These are phyloP conservation scores for Fennellomyces sp. DNA, from an alignment of 371 early-diverging fungal species.

Conservation along the genomic window DNA sequence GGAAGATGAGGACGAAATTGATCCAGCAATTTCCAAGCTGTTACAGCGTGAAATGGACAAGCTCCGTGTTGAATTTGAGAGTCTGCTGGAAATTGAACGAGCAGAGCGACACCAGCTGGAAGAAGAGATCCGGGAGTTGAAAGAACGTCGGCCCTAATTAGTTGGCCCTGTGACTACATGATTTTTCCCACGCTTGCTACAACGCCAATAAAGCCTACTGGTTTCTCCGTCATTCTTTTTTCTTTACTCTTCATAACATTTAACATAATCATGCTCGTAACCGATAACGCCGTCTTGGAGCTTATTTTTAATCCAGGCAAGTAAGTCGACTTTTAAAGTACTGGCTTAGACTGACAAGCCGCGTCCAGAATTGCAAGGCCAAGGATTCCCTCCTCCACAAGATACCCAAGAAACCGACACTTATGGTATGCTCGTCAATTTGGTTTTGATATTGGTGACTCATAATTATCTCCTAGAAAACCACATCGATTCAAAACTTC, in stretches of 20 bases:
- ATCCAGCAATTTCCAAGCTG: background rate
- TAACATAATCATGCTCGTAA: slow-evolving; percentile 10
- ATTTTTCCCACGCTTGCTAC: slow-evolving; percentile 6
- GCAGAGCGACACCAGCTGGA: slow-evolving; percentile 6
- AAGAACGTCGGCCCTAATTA: background rate
- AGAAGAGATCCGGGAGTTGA: slow-evolving; percentile 5
- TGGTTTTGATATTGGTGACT: background rate
- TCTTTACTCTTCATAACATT: background rate
- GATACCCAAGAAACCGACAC: background rate
- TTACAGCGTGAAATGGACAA: background rate
- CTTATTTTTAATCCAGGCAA: slow-evolving; percentile 52
- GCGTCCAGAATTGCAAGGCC: slow-evolving; percentile 36
- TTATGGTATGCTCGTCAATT: background rate
- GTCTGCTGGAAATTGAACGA: slow-evolving; percentile 1
- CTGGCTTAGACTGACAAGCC: too few relatives aligned
- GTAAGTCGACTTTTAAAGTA: too few relatives aligned
- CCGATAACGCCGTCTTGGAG: slow-evolving; percentile 51
- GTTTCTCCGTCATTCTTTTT: slow-evolving; percentile 1
- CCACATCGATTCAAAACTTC: slow-evolving; percentile 24
- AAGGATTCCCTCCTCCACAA: background rate
- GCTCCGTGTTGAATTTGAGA: slow-evolving; percentile 7
- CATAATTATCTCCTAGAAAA: slow-evolving; percentile 15
- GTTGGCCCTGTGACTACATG: background rate
- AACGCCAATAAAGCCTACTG: background rate
- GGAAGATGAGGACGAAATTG: background rate